phyloP scores from a whole-genome alignment of 2,329 filamentous ascomycete species.

The Alternaria sp. region DNA sequence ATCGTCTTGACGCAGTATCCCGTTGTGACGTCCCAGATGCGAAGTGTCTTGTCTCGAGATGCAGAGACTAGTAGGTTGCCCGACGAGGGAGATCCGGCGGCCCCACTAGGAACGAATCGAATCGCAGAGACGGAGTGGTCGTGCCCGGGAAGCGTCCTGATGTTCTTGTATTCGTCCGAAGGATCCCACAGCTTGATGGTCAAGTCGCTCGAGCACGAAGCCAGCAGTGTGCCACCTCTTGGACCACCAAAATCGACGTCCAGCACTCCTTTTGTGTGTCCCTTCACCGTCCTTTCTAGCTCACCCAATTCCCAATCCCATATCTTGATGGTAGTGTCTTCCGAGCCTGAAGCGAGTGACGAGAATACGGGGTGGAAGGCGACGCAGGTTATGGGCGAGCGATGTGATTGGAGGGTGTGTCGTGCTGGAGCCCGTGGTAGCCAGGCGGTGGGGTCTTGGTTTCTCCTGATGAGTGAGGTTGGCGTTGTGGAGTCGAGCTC shows the following conservation, averaged over 20 bases:
- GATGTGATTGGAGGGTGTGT: conserved; percentile 83
- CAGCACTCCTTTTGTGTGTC: conserved; percentile 85
- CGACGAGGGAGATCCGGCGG: conserved; percentile 76
- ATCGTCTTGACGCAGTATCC: conserved; percentile 94
- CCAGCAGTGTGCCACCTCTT: conserved; percentile 77
- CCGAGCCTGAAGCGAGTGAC: conserved; percentile 85
- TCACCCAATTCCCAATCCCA: conserved; percentile 98
- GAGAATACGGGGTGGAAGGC: conserved; percentile 94
- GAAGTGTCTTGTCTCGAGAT: conserved; percentile 81
- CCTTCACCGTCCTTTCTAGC: conserved; percentile 87
- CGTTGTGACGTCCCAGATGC: conserved; percentile 92
- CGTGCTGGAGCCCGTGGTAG: conserved; percentile 82
- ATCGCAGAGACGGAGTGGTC: conserved; percentile 91
- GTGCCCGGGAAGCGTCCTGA: conserved; percentile 86
- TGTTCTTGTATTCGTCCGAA: conserved; percentile 91
- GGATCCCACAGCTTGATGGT: conserved; percentile 97
- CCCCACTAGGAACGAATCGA: conserved; percentile 84
- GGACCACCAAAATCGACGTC: conserved; percentile 92
- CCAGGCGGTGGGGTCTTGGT: conserved; percentile 86
- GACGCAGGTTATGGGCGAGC: conserved; percentile 80
- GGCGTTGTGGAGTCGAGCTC: conserved; percentile 87
- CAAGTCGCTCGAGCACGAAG: conserved; percentile 84
- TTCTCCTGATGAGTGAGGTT: conserved; percentile 76
- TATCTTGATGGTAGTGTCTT: conserved; percentile 93
- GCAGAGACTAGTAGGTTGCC: conserved; percentile 87